Percentiles rank a stretch among this genome's conserved stretches.
Conservation (phyloP, 768 basidiomycete species). For the Russula abietina region DNA sequence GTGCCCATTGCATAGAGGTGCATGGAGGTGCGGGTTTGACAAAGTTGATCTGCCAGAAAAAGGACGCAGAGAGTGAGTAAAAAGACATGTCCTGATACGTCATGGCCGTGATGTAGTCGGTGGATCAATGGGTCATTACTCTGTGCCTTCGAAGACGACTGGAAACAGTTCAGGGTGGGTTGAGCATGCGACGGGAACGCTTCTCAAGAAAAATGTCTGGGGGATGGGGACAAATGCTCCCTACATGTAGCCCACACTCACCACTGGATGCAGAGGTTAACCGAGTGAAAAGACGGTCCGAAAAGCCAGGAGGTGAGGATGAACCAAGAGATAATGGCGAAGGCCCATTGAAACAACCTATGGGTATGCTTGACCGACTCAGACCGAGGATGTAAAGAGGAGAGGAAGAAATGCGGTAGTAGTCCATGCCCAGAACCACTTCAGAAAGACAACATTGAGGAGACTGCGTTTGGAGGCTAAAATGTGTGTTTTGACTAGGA, state of each 20-base stretch:
- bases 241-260: no score
- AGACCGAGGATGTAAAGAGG: no score
- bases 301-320: no score
- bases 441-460: constrained; percentile 84
- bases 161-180: constrained; percentile 64
- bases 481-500: constrained; percentile 53
- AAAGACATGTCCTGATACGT: constrained; percentile 92
- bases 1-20: constrained; percentile 45
- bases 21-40: constrained; percentile 42
- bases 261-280: no score
- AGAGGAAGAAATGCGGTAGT: no score
- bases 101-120: constrained; percentile 73
- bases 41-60: constrained; percentile 73
- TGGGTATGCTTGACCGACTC: no score
- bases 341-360: no score
- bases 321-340: no score
- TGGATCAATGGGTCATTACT: constrained; percentile 42
- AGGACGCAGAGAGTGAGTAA: constrained; percentile 72
- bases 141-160: constrained; percentile 35
- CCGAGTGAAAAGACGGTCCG: no score
- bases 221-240: no score
- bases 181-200: constrained; percentile 44
- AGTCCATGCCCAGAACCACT: constrained; percentile 87
- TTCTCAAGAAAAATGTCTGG: constrained; percentile 48
- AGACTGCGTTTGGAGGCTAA: constrained; percentile 78